Percentiles rank a stretch among this genome's conserved stretches.
Evolutionary conservation across 768 basidiomycete genomes (phyloP).

Genomic region (Lyophyllum atratum): DNA sequence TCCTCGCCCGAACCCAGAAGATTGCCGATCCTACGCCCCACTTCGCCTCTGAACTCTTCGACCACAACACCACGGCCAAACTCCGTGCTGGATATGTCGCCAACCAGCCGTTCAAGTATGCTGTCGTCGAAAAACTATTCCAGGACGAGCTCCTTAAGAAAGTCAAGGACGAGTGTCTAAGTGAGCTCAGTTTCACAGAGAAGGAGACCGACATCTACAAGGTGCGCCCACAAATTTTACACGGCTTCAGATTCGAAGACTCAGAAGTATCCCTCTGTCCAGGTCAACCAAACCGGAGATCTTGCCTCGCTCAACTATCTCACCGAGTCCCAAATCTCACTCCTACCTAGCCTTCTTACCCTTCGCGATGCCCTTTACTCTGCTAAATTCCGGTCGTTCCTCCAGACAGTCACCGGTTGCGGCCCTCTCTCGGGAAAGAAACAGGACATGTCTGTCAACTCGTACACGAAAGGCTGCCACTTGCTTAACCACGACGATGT

Average conservation of each 20-base stretch:
- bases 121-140: slow-evolving; percentile 79
- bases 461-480: slow-evolving; percentile 90
- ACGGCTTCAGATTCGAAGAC: slow-evolving; percentile 4
- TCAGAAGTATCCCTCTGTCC: slow-evolving; percentile 5
- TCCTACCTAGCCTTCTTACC: slow-evolving; percentile 76
- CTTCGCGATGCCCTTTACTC: slow-evolving; percentile 95
- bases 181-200: slow-evolving; percentile 80
- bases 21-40: slow-evolving; percentile 33
- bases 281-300: slow-evolving; percentile 98
- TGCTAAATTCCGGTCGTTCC: slow-evolving; percentile 73
- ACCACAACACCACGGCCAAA: slow-evolving; percentile 52
- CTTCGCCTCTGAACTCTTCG: slow-evolving; percentile 61
- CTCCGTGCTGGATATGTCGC: slow-evolving; percentile 57
- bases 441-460: slow-evolving; percentile 94
- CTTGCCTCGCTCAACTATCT: slow-evolving; percentile 92
- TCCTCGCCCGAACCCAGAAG: not conserved
- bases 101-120: slow-evolving; percentile 80
- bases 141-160: slow-evolving; percentile 77
- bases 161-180: slow-evolving; percentile 83
- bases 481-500: slow-evolving; percentile 98
- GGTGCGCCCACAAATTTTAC: slow-evolving; percentile 41
- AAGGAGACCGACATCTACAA: slow-evolving; percentile 99
- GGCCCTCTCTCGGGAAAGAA: slow-evolving; percentile 89
- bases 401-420: slow-evolving; percentile 88
- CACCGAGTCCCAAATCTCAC: slow-evolving; percentile 70